Evolutionary conservation across 2,329 filamentous ascomycete species (phyloP), one percentile per base, ranked within the genome.

Genomic region (Ploettnerulaceae sp.): DNA sequence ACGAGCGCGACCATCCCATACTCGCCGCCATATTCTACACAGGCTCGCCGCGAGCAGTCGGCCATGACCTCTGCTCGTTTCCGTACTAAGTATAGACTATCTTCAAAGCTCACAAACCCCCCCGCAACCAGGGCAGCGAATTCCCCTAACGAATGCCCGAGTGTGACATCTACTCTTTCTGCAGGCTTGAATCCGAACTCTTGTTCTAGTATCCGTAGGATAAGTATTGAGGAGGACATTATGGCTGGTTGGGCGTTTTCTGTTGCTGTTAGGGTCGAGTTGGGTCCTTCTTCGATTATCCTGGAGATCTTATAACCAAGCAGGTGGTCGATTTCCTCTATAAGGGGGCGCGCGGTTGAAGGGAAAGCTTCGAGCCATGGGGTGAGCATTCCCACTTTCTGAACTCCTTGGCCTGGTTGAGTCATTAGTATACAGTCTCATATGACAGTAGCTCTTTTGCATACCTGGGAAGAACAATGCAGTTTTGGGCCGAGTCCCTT

Each of bases 1-100:
- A 97, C 84, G 8, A 96, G 71, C 4, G 91, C 91, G 2, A 96
- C 82, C 91, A 97, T 97, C 61, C 91, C 91, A 61, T 94, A 93
- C 58, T 89, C 86, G 54, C 86, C 86, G 46, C 86, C 86, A 54
- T 82, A 81, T 51, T 78, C 68, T 51, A 80, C 73, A 9, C 76
- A 72, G 4, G 87, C 86, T 18, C 75, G 71, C 56, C 70, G 70
- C 6, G 86, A 89, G 57, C 87, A 90, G 34, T 81, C 75, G 3
- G 84, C 81, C 89, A 96, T 95, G 55, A 84, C 79, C 63, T 89
- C 84, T 39, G 88, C 91, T 34, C 91, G 80, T 57, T 76, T 76
- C 49, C 83, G 78, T 42, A 95, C 86, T 62, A 96, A 73, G 56
- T 76, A 78, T 51, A 96, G 69, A 44, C 88, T 86, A 67, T 95